Evolutionary conservation across 352 stramenopile species (phyloP).

Genomic region (Paralagenidium karlingii): DNA sequence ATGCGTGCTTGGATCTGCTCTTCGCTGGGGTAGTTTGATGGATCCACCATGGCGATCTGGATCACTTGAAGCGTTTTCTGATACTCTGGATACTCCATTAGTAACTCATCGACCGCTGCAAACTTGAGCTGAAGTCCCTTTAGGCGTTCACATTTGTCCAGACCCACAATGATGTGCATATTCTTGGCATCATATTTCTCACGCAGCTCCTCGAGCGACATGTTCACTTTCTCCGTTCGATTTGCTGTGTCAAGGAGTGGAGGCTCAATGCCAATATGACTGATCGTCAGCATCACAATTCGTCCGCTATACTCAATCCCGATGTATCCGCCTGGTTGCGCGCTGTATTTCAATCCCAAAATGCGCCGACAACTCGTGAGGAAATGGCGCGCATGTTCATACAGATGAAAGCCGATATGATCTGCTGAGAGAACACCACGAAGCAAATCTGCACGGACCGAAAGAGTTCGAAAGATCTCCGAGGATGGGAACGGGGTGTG

Average conservation of each 20-base stretch:
- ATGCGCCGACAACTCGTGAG: slow-evolving; percentile 91
- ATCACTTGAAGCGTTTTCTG: slow-evolving; percentile 78
- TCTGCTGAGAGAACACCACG: slow-evolving; percentile 94
- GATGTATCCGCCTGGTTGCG: slow-evolving; percentile 86
- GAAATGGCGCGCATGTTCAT: slow-evolving; percentile 97
- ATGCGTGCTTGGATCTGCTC: slow-evolving; percentile 47
- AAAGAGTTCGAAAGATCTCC: slow-evolving; percentile 98
- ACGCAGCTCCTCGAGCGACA: slow-evolving; percentile 22
- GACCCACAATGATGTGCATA: slow-evolving; percentile 84
- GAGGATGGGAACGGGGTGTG: slow-evolving; percentile 99
- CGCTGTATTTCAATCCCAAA: slow-evolving; percentile 81
- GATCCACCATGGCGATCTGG: slow-evolving; percentile 68
- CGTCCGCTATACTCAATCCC: slow-evolving; percentile 95
- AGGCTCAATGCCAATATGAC: slow-evolving; percentile 96
- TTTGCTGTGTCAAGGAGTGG: slow-evolving; percentile 64
- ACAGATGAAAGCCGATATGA: slow-evolving; percentile 97
- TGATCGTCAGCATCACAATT: slow-evolving; percentile 94
- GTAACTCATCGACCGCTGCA: slow-evolving; percentile 91
- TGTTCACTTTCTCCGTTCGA: slow-evolving; percentile 31
- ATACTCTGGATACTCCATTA: slow-evolving; percentile 72
- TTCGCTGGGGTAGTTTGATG: slow-evolving; percentile 42
- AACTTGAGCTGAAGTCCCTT: slow-evolving; percentile 97
- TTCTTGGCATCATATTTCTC: slow-evolving; percentile 40
- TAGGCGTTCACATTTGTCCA: slow-evolving; percentile 93
- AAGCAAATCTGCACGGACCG: slow-evolving; percentile 92